These are phyloP conservation scores for Hyaloscypha finlandica DNA, from an alignment of 495 filamentous ascomycete species.

Conservation along the genomic window DNA sequence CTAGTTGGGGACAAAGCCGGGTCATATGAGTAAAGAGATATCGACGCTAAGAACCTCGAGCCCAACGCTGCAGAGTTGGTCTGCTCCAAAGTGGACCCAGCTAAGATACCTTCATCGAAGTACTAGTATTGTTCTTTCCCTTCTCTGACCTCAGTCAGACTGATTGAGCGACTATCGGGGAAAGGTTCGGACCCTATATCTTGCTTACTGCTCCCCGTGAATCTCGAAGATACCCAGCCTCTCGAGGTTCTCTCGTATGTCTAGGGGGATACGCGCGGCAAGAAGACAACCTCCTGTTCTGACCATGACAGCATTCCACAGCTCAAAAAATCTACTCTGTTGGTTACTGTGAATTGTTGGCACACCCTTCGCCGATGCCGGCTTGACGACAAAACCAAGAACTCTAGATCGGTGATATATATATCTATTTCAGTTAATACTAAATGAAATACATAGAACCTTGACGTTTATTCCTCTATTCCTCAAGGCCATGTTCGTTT, in stretches of 20 bases:
- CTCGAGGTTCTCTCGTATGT: slow-evolving; percentile 30
- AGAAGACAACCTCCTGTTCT: neutral
- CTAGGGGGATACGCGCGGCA: slow-evolving; percentile 21
- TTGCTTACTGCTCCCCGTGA: slow-evolving; percentile 19
- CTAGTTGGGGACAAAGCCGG: no score
- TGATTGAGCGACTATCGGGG: slow-evolving; percentile 20
- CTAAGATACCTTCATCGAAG: neutral
- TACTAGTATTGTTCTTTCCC: neutral
- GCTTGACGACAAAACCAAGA: neutral
- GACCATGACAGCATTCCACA: slow-evolving; percentile 3
- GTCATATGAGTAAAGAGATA: no score
- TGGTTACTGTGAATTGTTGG: slow-evolving; percentile 11
- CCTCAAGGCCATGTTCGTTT: no score
- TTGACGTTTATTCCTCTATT: no score
- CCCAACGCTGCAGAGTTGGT: no score
- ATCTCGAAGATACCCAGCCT: slow-evolving; percentile 16
- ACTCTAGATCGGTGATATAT: slow-evolving; percentile 12
- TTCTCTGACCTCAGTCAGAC: slow-evolving; percentile 13
- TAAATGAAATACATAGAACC: no score
- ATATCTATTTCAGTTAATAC: neutral
- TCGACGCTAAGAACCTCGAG: no score
- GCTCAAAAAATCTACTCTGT: neutral
- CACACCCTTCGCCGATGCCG: slow-evolving; percentile 5
- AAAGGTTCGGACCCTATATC: slow-evolving; percentile 9
- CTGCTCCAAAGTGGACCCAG: neutral